phyloP scores from a whole-genome alignment of 2,329 filamentous ascomycete genomes.

The Alternaria brassicicola region DNA sequence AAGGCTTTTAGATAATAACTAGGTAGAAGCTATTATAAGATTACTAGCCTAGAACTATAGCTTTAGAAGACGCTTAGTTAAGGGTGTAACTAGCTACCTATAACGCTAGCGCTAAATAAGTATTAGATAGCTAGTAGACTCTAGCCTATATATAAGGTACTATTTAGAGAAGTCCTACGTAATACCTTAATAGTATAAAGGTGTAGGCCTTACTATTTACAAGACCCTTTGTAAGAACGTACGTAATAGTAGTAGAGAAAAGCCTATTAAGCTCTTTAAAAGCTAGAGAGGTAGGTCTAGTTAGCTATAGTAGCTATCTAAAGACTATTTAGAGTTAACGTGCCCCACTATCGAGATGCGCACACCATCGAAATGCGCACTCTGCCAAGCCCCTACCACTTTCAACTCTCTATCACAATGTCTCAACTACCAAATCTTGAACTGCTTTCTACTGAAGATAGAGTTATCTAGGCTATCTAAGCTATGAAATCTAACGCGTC shows the following conservation, averaged over 20 bases:
- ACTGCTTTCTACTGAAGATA: too few relatives aligned
- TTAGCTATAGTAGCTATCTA: too few relatives aligned
- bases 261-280: neutral
- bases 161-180: neutral
- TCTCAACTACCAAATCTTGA: too few relatives aligned
- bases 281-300: neutral
- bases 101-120: neutral
- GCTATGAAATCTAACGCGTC: too few relatives aligned
- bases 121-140: neutral
- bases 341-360: too few relatives aligned
- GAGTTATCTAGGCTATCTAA: too few relatives aligned
- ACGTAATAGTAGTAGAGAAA: neutral
- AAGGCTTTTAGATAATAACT: neutral
- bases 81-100: neutral
- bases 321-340: too few relatives aligned
- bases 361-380: too few relatives aligned
- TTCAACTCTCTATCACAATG: too few relatives aligned
- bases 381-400: too few relatives aligned
- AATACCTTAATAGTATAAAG: neutral
- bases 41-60: neutral
- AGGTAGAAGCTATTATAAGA: neutral
- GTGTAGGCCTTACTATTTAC: neutral
- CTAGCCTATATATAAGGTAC: neutral
- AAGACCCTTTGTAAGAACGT: neutral
- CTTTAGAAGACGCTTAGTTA: neutral